Conservation (phyloP, 2,329 filamentous ascomycete genomes). For the Dactylellina cionopaga region DNA sequence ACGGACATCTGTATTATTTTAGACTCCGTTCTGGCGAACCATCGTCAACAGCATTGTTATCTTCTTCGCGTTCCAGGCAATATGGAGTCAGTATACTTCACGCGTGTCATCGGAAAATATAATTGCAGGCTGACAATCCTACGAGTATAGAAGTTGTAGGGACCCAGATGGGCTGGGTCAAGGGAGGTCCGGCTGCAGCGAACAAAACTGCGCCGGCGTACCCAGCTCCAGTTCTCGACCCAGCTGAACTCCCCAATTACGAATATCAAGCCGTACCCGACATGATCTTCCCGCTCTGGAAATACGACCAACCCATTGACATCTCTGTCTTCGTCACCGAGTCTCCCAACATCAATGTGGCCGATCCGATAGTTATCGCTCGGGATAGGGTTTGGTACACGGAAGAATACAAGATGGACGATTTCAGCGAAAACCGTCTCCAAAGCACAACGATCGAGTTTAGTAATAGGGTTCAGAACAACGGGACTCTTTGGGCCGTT, state of each 20-base stretch:
- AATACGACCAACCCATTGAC: slow-evolving; percentile 79
- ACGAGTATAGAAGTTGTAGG: slow-evolving; percentile 27
- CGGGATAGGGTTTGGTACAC: slow-evolving; percentile 81
- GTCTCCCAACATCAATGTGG: slow-evolving; percentile 75
- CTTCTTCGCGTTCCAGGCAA: slow-evolving; percentile 68
- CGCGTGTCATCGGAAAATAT: not conserved
- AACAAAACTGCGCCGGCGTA: slow-evolving; percentile 61
- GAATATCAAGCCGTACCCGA: slow-evolving; percentile 72
- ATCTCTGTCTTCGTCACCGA: slow-evolving; percentile 85
- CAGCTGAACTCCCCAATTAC: slow-evolving; percentile 71
- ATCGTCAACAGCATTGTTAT: slow-evolving; percentile 65
- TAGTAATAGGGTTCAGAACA: slow-evolving; percentile 82
- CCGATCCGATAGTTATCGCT: slow-evolving; percentile 66
- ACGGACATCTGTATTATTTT: slow-evolving; percentile 61
- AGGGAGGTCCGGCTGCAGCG: slow-evolving; percentile 65
- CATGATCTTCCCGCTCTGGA: slow-evolving; percentile 87
- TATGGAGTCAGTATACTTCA: slow-evolving; percentile 66
- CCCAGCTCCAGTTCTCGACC: slow-evolving; percentile 67
- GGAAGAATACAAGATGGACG: slow-evolving; percentile 79
- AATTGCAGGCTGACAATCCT: not conserved
- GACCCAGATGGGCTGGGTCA: slow-evolving; percentile 63
- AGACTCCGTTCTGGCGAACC: slow-evolving; percentile 42
- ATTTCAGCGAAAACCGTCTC: slow-evolving; percentile 80
- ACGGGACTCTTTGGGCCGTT: slow-evolving; percentile 93
- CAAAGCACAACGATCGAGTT: slow-evolving; percentile 81